Conservation (phyloP, 2,329 filamentous ascomycete species). For the Sclerotiophoma versabilis region DNA sequence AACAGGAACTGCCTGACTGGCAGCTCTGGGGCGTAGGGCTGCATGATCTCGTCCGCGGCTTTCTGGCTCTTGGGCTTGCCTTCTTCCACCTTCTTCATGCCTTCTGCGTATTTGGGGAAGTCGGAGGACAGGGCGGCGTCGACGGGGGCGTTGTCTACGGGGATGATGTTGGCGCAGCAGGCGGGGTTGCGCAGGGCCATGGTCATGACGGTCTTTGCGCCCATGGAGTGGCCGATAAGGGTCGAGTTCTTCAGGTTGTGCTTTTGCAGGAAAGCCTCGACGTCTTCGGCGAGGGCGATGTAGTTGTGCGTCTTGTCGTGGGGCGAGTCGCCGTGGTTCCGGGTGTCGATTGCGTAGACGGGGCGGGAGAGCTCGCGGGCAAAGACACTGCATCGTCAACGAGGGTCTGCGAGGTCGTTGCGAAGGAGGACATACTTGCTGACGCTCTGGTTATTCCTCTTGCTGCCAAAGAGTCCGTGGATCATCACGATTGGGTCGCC, state of each 20-base stretch:
- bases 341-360: conserved; percentile 85
- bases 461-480: conserved; percentile 92
- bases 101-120: conserved; percentile 81
- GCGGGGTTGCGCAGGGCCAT: conserved; percentile 76
- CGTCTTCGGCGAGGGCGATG: conserved; percentile 79
- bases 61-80: conserved; percentile 71
- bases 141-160: conserved; percentile 91
- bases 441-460: conserved; percentile 92
- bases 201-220: conserved; percentile 91
- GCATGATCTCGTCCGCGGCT: conserved; percentile 81
- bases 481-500: conserved; percentile 81
- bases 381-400: conserved; percentile 65
- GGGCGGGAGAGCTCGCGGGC: conserved; percentile 80
- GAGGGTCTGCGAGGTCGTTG: neutral
- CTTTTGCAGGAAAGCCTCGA: conserved; percentile 76
- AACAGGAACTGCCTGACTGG: conserved; percentile 90
- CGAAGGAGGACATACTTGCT: conserved; percentile 72
- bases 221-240: conserved; percentile 95
- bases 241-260: conserved; percentile 74
- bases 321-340: conserved; percentile 92
- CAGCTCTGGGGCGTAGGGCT: conserved; percentile 75
- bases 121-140: conserved; percentile 76
- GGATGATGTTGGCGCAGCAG: conserved; percentile 73
- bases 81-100: conserved; percentile 82
- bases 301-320: conserved; percentile 82